A percentile compares a stretch with the other conserved stretches of the same genome.
Evolutionary conservation across 1,284 basidiomycete genomes (phyloP).

Genomic region (Quambalaria eucalypti): DNA sequence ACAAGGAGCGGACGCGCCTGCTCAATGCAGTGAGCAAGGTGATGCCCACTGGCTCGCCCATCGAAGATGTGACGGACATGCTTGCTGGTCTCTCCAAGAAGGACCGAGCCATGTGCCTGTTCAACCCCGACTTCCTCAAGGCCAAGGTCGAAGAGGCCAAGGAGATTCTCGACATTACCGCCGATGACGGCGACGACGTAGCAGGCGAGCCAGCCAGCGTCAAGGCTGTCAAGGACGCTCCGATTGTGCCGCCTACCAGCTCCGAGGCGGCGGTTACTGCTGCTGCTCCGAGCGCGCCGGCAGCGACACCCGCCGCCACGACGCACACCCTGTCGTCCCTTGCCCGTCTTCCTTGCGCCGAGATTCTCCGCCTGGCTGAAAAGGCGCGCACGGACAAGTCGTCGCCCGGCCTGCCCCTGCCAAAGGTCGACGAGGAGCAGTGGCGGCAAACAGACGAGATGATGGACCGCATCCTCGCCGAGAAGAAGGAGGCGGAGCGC

Average conservation of each 20-base stretch:
- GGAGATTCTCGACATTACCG: constrained; percentile 56
- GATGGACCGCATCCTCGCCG: constrained; percentile 61
- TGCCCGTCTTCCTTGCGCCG: constrained; percentile 58
- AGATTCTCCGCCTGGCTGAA: constrained; percentile 57
- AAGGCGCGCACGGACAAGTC: constrained; percentile 27
- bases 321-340: constrained; percentile 49
- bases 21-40: constrained; percentile 51
- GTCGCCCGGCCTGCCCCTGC: constrained; percentile 54
- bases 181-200: constrained; percentile 53
- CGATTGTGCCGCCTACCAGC: constrained; percentile 49
- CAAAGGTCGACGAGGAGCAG: constrained; percentile 62
- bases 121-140: constrained; percentile 70
- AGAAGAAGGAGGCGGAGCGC: constrained; percentile 57
- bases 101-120: constrained; percentile 78
- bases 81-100: constrained; percentile 74
- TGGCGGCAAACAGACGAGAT: constrained; percentile 65
- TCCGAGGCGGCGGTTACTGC: constrained; percentile 8
- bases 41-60: constrained; percentile 15
- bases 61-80: constrained; percentile 56
- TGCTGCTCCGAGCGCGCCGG: background rate
- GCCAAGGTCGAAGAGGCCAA: constrained; percentile 72
- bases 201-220: constrained; percentile 7
- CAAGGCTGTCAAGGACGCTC: constrained; percentile 29
- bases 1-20: constrained; percentile 59
- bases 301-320: background rate